Conservation (phyloP, 208 protist species). For the Herpetomonas samuelpessoai region DNA sequence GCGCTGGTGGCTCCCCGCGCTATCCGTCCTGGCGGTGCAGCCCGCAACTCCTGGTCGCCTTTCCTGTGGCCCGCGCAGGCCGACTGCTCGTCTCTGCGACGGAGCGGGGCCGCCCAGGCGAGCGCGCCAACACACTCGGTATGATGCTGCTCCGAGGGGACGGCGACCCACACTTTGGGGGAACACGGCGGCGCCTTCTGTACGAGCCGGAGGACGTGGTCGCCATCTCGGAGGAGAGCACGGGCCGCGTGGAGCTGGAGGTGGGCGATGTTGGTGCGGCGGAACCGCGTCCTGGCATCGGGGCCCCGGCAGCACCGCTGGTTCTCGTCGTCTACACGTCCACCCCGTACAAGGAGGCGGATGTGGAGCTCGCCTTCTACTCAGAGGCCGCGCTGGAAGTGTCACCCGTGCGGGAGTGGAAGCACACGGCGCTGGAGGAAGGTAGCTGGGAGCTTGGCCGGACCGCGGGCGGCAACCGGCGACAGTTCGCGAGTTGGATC, state of each 20-base stretch:
- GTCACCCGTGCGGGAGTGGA: conserved; percentile 68
- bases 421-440: conserved; percentile 42
- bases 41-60: conserved; percentile 70
- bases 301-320: conserved; percentile 26
- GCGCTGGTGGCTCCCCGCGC: conserved; percentile 58
- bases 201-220: conserved; percentile 53
- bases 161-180: conserved; percentile 31
- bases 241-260: conserved; percentile 36
- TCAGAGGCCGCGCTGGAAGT: conserved; percentile 46
- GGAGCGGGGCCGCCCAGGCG: conserved; percentile 43
- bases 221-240: conserved; percentile 30
- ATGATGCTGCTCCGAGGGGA: conserved; percentile 56
- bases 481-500: conserved; percentile 71
- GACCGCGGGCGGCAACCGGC: conserved; percentile 72
- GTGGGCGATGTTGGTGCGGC: conserved; percentile 42
- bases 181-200: conserved; percentile 52
- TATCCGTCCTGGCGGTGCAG: conserved; percentile 88
- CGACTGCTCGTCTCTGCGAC: conserved; percentile 50
- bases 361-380: conserved; percentile 69
- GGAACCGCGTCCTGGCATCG: not conserved
- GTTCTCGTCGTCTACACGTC: conserved; percentile 72
- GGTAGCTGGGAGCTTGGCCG: conserved; percentile 80
- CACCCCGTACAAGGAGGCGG: conserved; percentile 72
- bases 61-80: conserved; percentile 71
- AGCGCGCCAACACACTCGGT: conserved; percentile 49